phyloP scores from a whole-genome alignment of 805 yeast genomes.

The Wickerhamiella qilinensis region DNA sequence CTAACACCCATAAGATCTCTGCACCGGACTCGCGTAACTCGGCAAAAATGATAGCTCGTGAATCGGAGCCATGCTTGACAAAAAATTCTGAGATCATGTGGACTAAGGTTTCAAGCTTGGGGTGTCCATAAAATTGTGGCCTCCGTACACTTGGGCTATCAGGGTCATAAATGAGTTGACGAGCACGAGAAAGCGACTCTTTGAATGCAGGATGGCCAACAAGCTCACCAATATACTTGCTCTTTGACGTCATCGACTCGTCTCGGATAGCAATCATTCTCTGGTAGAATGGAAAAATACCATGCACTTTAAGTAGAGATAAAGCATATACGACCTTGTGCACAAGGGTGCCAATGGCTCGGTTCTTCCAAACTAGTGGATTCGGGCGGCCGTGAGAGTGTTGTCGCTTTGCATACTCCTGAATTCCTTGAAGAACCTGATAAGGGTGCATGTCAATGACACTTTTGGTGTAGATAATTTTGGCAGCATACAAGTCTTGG shows the following conservation, averaged over 20 bases:
- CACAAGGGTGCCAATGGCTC: slow-evolving; percentile 34
- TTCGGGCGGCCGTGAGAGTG: slow-evolving; percentile 10
- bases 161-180: slow-evolving; percentile 23
- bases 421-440: slow-evolving; percentile 44
- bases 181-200: slow-evolving; percentile 30
- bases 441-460: slow-evolving; percentile 31
- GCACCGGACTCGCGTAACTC: slow-evolving; percentile 82
- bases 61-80: slow-evolving; percentile 21
- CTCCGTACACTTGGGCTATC: slow-evolving; percentile 10
- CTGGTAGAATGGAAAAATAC: slow-evolving; percentile 57
- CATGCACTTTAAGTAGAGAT: slow-evolving; percentile 53
- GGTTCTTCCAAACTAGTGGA: slow-evolving; percentile 13
- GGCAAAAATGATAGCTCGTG: slow-evolving; percentile 73
- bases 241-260: slow-evolving; percentile 21
- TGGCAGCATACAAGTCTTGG: slow-evolving; percentile 43
- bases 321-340: slow-evolving; percentile 48
- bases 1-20: slow-evolving; percentile 55
- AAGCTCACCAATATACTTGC: slow-evolving; percentile 51
- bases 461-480: slow-evolving; percentile 47
- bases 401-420: slow-evolving; percentile 22
- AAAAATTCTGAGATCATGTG: slow-evolving; percentile 45
- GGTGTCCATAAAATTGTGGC: slow-evolving; percentile 39
- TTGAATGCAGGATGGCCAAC: slow-evolving; percentile 36
- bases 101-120: slow-evolving; percentile 47
- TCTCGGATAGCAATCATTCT: slow-evolving; percentile 36